Evolutionary conservation across 169 alveolate species (phyloP).

Genomic region (Perkinsus olseni): DNA sequence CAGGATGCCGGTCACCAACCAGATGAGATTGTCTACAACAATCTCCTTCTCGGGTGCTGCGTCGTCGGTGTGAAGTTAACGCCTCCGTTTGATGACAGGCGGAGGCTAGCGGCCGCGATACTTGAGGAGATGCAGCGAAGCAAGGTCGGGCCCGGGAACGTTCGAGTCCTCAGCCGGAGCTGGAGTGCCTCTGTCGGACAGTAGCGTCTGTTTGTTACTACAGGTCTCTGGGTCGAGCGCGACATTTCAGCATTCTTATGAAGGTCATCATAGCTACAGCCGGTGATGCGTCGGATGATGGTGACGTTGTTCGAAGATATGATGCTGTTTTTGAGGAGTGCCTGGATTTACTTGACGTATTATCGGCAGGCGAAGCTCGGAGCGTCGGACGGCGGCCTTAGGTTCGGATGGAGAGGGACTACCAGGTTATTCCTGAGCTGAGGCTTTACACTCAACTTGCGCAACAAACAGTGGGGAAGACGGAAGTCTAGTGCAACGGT

Average conservation of each 20-base stretch:
- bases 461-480: not conserved
- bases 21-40: not conserved
- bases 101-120: not conserved
- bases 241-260: not conserved
- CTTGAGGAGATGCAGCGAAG: not conserved
- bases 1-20: not conserved
- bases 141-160: no score
- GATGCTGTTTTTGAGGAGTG: not conserved
- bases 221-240: not conserved
- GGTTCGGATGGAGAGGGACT: not conserved
- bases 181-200: no score
- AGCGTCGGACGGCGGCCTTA: no score
- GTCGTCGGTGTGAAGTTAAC: not conserved
- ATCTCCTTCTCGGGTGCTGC: not conserved
- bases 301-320: no score
- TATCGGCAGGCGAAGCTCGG: no score
- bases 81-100: not conserved
- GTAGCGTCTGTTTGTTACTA: no score
- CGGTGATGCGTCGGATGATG: not conserved
- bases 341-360: not conserved
- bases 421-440: not conserved
- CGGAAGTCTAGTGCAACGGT: not conserved
- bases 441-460: not conserved
- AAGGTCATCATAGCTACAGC: not conserved
- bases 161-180: no score